phyloP scores from a whole-genome alignment of 371 early-diverging fungal species.

The Syncephalastrum racemosum region DNA sequence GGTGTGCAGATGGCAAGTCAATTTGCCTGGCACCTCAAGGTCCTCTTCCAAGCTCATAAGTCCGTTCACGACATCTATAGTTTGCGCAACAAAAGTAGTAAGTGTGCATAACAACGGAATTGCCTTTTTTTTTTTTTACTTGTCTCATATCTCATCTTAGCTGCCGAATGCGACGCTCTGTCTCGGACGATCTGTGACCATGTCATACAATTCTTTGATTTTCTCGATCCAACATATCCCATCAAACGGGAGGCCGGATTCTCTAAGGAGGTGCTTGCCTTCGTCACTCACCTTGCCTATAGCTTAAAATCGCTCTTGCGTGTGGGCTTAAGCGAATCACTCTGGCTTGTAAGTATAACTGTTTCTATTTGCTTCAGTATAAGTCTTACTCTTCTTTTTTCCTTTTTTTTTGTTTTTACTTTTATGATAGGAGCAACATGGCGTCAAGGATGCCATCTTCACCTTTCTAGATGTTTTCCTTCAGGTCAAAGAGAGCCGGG shows the following conservation, averaged over 20 bases:
- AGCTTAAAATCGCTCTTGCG: constrained; percentile 84
- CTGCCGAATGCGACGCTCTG: constrained; percentile 8
- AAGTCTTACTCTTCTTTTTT: constrained; percentile 15
- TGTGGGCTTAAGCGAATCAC: constrained; percentile 77
- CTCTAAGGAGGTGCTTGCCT: constrained; percentile 78
- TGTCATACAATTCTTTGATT: constrained; percentile 84
- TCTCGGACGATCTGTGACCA: constrained; percentile 21
- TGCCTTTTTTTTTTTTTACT: not conserved
- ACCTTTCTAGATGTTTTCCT: constrained; percentile 48
- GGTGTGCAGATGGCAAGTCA: constrained; percentile 79
- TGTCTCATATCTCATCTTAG: not conserved
- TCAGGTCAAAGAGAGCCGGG: constrained; percentile 24
- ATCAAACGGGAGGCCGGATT: constrained; percentile 42
- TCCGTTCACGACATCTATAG: constrained; percentile 14
- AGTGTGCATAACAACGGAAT: not conserved
- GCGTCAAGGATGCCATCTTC: constrained; percentile 29
- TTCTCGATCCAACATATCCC: constrained; percentile 55
- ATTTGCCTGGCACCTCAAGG: constrained; percentile 86
- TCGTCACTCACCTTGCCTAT: constrained; percentile 87
- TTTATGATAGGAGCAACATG: constrained; percentile 47
- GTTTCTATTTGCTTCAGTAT: constrained; percentile 77
- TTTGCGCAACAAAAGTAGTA: constrained; percentile 7
- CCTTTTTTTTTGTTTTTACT: constrained; percentile 1
- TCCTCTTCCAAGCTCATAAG: constrained; percentile 83
- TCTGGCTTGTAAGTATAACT: constrained; percentile 57